Conservation (phyloP, 2,329 filamentous ascomycete genomes). For the Ascochyta clinopodiicola region DNA sequence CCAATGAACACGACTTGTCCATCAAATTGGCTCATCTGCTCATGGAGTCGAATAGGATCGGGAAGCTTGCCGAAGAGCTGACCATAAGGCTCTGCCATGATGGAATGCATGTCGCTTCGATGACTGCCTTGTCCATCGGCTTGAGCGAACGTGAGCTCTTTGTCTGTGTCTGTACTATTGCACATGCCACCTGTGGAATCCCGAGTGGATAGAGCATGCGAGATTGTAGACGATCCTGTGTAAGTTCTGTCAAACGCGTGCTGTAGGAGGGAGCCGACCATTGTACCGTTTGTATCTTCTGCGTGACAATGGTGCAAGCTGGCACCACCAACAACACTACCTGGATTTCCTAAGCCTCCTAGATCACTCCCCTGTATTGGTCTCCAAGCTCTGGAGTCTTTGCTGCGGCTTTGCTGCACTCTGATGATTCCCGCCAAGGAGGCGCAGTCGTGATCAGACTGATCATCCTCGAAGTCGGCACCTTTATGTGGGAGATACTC, state of each 20-base stretch:
- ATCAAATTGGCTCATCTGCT: constrained; percentile 40
- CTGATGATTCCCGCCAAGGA: constrained; percentile 30
- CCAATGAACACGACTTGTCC: constrained; percentile 55
- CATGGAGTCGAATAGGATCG: constrained; percentile 49
- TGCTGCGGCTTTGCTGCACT: constrained; percentile 29
- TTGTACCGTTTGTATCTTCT: neutral
- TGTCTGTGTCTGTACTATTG: neutral
- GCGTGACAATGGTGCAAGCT: neutral
- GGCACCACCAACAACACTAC: constrained; percentile 4
- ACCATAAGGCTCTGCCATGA: constrained; percentile 23
- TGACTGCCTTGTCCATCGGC: neutral
- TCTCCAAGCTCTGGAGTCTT: constrained; percentile 31
- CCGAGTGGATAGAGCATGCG: neutral
- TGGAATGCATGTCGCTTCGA: neutral
- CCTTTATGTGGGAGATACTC: constrained; percentile 30
- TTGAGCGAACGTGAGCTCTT: neutral
- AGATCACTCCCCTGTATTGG: constrained; percentile 30
- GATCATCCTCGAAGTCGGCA: constrained; percentile 18
- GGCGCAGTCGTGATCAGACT: constrained; percentile 21
- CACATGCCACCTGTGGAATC: neutral
- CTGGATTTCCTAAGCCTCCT: constrained; percentile 5
- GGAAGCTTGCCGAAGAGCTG: constrained; percentile 53
- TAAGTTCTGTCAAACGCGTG: neutral
- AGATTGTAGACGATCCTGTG: neutral
- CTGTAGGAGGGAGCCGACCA: neutral